A percentile compares a stretch with the other conserved stretches of the same genome.
phyloP scores from a whole-genome alignment of 768 basidiomycete species.

The Phaeolepiota aurea region DNA sequence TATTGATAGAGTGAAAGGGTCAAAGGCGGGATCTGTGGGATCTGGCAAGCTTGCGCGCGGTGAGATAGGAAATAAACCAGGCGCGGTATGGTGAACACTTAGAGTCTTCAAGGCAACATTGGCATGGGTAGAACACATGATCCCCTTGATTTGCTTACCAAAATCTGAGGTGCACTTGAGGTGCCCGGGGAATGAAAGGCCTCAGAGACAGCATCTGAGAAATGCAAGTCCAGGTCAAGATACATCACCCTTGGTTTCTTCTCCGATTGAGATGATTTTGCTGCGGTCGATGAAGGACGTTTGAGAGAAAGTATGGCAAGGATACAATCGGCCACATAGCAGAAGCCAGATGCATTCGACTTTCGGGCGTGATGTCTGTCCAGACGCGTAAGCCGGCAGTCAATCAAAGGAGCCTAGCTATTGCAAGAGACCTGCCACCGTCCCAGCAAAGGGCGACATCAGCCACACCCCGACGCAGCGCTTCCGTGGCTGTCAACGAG shows the following conservation, averaged over 20 bases:
- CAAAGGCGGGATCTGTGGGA: slow-evolving; percentile 23
- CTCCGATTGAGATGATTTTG: slow-evolving; percentile 2
- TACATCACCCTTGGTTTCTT: slow-evolving; percentile 70
- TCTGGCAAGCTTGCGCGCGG: slow-evolving; percentile 37
- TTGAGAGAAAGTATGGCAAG: slow-evolving; percentile 72
- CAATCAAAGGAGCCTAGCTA: neutral
- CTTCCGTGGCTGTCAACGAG: slow-evolving; percentile 62
- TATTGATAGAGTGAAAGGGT: slow-evolving; percentile 70
- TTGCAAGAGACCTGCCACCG: slow-evolving; percentile 57
- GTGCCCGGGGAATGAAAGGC: slow-evolving; percentile 48
- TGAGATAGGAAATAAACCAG: slow-evolving; percentile 78
- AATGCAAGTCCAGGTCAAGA: slow-evolving; percentile 89
- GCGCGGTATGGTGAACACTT: slow-evolving; percentile 77
- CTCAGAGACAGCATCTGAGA: slow-evolving; percentile 80
- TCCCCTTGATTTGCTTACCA: slow-evolving; percentile 33
- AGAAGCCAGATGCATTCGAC: slow-evolving; percentile 78
- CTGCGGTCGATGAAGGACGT: slow-evolving; percentile 16
- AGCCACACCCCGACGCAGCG: slow-evolving; percentile 39
- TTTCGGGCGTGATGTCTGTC: slow-evolving; percentile 78
- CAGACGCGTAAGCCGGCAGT: neutral
- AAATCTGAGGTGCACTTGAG: slow-evolving; percentile 30
- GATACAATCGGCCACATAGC: slow-evolving; percentile 88
- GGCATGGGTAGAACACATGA: too few relatives aligned
- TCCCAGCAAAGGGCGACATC: slow-evolving; percentile 84
- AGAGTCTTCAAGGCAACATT: slow-evolving; percentile 41